Percentiles rank a stretch among this genome's conserved stretches.
phyloP scores from a whole-genome alignment of 2,329 filamentous ascomycete species.

The Colletotrichum sp. region DNA sequence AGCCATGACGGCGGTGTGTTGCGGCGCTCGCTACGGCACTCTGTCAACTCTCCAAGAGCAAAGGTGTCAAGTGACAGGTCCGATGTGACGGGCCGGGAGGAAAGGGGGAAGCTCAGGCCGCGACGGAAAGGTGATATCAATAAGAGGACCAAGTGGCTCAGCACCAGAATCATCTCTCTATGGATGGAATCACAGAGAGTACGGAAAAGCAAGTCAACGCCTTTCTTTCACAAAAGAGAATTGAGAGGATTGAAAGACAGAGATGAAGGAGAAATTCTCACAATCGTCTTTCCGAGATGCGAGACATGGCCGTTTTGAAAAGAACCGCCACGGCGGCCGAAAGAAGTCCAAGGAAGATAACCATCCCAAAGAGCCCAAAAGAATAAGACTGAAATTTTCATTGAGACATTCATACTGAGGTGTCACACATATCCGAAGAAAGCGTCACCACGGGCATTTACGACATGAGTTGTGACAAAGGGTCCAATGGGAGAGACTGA shows the following conservation, averaged over 20 bases:
- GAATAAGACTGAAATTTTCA: neutral
- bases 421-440: neutral
- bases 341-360: neutral
- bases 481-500: neutral
- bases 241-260: neutral
- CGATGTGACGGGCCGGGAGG: neutral
- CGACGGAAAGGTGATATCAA: neutral
- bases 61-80: neutral
- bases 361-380: neutral
- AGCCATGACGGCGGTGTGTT: slow-evolving; percentile 9
- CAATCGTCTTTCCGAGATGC: neutral
- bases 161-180: neutral
- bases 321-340: neutral
- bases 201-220: neutral
- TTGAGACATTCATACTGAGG: neutral
- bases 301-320: slow-evolving; percentile 14
- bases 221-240: neutral
- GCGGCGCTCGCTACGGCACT: neutral
- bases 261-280: neutral
- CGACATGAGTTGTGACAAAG: neutral
- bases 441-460: neutral
- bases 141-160: neutral
- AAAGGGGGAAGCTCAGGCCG: neutral
- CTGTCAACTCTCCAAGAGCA: neutral
- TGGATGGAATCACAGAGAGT: neutral